Percentiles rank a stretch among this genome's conserved stretches.
phyloP scores from a whole-genome alignment of 2,329 filamentous ascomycete species.

The Apiospora rasikravindrae region DNA sequence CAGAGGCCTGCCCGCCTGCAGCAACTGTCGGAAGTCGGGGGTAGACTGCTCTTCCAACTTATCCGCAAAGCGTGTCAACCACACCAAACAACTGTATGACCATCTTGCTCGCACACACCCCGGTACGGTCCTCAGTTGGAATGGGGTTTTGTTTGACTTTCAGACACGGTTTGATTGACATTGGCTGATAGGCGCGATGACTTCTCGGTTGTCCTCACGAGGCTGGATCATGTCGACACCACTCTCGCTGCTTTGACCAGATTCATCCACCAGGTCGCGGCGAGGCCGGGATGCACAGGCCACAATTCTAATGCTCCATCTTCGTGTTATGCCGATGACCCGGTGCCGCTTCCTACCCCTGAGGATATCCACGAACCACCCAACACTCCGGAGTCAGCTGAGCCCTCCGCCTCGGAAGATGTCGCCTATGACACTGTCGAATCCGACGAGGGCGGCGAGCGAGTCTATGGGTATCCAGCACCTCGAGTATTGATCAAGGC shows the following conservation, averaged over 20 bases:
- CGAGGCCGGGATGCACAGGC: slow-evolving; percentile 19
- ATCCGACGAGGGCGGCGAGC: slow-evolving; percentile 27
- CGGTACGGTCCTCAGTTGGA: no score
- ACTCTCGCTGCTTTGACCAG: slow-evolving; percentile 25
- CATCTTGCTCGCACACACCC: slow-evolving; percentile 3
- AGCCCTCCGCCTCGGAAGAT: background rate
- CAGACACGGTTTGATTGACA: no score
- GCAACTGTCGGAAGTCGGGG: slow-evolving; percentile 26
- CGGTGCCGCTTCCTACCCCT: background rate
- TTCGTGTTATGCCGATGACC: background rate
- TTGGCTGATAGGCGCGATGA: slow-evolving; percentile 26
- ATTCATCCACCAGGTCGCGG: slow-evolving; percentile 26
- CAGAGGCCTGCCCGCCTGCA: slow-evolving; percentile 24
- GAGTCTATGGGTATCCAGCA: slow-evolving; percentile 30
- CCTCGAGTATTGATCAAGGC: slow-evolving; percentile 27
- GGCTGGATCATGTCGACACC: slow-evolving; percentile 27
- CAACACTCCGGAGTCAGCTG: background rate
- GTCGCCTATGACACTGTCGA: slow-evolving; percentile 22
- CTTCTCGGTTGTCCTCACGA: slow-evolving; percentile 28
- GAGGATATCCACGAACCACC: background rate
- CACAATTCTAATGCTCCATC: background rate
- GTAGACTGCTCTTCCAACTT: slow-evolving; percentile 22
- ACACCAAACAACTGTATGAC: slow-evolving; percentile 28
- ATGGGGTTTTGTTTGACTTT: no score
- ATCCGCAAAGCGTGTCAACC: slow-evolving; percentile 27